Percentiles rank a stretch among this genome's conserved stretches.
Conservation (phyloP, 2,329 filamentous ascomycete genomes). For the Pseudogymnoascus sp. region DNA sequence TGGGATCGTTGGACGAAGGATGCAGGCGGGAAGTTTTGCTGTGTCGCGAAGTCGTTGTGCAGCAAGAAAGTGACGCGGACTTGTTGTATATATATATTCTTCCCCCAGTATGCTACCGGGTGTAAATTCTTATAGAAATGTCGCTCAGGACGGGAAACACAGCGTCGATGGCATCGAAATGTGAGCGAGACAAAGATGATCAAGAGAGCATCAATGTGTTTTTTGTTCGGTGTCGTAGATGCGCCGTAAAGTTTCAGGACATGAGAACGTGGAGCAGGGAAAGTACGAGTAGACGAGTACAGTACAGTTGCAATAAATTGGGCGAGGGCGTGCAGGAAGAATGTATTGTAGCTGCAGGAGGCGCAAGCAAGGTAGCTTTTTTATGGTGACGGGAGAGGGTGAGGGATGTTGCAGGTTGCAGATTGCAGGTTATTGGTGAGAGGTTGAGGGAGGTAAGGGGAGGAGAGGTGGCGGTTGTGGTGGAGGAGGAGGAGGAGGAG, state of each 20-base stretch:
- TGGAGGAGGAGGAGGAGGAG: background rate
- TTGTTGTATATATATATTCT: background rate
- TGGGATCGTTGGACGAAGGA: background rate
- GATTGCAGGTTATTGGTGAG: background rate
- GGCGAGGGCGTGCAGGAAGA: background rate
- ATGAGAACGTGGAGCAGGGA: conserved; percentile 1
- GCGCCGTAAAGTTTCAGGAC: background rate
- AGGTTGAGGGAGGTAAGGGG: background rate
- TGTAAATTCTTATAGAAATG: background rate
- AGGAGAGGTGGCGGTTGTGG: background rate
- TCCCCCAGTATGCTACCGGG: background rate
- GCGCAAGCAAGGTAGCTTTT: background rate
- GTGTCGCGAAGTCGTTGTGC: conserved; percentile 4
- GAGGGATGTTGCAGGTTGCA: background rate
- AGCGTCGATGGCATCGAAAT: conserved; percentile 4
- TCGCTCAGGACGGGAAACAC: background rate
- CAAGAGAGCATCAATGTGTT: background rate
- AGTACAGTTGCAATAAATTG: background rate
- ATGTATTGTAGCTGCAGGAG: background rate
- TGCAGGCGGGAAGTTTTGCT: background rate
- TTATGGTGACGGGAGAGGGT: background rate
- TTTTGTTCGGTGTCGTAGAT: background rate
- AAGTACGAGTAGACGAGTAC: background rate
- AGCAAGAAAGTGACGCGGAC: conserved; percentile 2
- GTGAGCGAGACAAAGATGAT: background rate